These are phyloP conservation scores for Claviceps maximensis DNA, from an alignment of 2,329 filamentous ascomycete genomes.

Conservation along the genomic window DNA sequence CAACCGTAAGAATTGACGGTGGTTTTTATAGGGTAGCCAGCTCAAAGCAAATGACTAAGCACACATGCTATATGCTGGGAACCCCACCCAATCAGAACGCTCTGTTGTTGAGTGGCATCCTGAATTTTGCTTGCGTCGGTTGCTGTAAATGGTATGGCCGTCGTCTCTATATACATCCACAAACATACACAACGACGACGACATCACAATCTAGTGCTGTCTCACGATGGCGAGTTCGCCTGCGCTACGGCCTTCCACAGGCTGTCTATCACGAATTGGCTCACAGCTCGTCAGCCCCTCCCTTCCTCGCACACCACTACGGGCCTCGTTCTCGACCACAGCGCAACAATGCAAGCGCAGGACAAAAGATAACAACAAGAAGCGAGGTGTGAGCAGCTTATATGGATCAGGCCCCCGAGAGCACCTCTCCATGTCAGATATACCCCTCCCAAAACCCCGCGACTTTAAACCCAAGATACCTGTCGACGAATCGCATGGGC, in stretches of 20 bases:
- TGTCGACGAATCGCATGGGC: slow-evolving; percentile 64
- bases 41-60: not conserved
- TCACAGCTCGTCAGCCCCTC: slow-evolving; percentile 4
- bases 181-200: not conserved
- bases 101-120: not conserved
- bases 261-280: slow-evolving; percentile 10
- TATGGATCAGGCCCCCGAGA: slow-evolving; percentile 63
- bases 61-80: not conserved
- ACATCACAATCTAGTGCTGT: not conserved
- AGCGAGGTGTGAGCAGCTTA: slow-evolving; percentile 70
- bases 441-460: slow-evolving; percentile 57
- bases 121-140: slow-evolving; percentile 1
- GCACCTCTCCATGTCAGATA: slow-evolving; percentile 59
- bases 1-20: not conserved
- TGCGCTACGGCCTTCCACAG: slow-evolving; percentile 15
- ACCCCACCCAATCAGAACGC: slow-evolving; percentile 1
- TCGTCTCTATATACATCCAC: not conserved
- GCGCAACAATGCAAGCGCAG: slow-evolving; percentile 34
- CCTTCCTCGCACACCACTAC: slow-evolving; percentile 5
- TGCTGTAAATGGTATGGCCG: not conserved
- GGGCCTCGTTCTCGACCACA: slow-evolving; percentile 40
- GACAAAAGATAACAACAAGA: slow-evolving; percentile 60
- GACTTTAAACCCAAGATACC: slow-evolving; percentile 44
- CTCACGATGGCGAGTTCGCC: slow-evolving; percentile 17
- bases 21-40: not conserved